These are phyloP conservation scores for Chaetomium sp. DNA, from an alignment of 2,329 filamentous ascomycete species.

Conservation along the genomic window DNA sequence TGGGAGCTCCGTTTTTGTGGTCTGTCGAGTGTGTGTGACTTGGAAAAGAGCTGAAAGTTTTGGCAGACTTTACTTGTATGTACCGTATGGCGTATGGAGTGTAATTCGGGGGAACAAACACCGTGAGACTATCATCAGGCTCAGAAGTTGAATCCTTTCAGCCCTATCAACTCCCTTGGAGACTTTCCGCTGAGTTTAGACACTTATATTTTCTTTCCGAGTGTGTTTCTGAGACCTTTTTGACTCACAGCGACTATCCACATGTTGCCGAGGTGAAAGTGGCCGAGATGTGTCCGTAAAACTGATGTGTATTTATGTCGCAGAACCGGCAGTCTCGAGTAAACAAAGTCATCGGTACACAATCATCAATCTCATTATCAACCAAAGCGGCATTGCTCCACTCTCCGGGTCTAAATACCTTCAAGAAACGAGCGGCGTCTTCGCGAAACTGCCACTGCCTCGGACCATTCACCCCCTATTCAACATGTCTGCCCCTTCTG, in stretches of 20 bases:
- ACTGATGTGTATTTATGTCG: slow-evolving; percentile 7
- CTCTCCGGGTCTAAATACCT: not conserved
- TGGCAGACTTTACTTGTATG: not conserved
- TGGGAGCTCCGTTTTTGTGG: not conserved
- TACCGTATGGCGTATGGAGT: not conserved
- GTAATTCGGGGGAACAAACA: not conserved
- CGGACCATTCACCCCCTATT: not conserved
- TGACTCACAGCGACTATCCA: not conserved
- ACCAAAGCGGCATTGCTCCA: not conserved
- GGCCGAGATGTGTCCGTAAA: slow-evolving; percentile 28
- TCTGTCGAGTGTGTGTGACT: not conserved
- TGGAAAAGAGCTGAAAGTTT: not conserved
- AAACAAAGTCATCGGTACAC: not conserved
- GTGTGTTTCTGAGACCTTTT: not conserved
- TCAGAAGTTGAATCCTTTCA: not conserved
- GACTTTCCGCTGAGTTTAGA: slow-evolving; percentile 3
- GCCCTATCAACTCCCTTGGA: not conserved
- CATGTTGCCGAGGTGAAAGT: slow-evolving; percentile 17
- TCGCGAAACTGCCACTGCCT: not conserved
- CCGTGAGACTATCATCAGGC: not conserved
- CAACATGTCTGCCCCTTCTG: slow-evolving; percentile 2
- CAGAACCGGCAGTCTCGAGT: not conserved
- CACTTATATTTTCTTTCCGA: slow-evolving; percentile 2
- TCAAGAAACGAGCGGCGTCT: not conserved
- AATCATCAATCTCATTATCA: not conserved